These are phyloP conservation scores for Emiliania huxleyi DNA, from an alignment of 78 protist genomes.

Conservation along the genomic window DNA sequence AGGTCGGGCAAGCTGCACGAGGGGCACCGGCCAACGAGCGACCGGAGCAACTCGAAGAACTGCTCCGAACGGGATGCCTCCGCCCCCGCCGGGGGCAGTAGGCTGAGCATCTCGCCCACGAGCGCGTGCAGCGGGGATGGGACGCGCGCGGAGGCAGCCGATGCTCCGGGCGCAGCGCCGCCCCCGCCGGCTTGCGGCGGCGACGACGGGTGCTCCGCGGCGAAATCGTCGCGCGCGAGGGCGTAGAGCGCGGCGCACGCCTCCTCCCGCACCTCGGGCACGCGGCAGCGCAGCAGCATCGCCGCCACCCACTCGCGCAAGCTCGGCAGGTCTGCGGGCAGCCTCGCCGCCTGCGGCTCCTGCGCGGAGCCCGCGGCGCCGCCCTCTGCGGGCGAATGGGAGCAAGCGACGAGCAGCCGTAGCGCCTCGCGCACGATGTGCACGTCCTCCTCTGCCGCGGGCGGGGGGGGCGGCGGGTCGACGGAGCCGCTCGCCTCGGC, in stretches of 20 bases:
- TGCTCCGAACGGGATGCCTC: background rate
- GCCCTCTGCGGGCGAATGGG: background rate
- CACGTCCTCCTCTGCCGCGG: background rate
- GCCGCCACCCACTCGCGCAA: background rate
- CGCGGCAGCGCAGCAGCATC: background rate
- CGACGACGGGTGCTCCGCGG: no score
- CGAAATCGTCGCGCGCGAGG: background rate
- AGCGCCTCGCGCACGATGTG: background rate
- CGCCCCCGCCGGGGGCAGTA: background rate
- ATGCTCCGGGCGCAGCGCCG: no score
- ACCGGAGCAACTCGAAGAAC: background rate
- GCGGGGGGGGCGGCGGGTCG: background rate
- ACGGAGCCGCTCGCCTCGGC: background rate
- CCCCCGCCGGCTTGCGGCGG: no score
- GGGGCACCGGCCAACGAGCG: background rate
- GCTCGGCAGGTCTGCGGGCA: background rate
- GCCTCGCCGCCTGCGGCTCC: background rate
- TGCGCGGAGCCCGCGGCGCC: background rate
- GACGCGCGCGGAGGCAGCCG: no score
- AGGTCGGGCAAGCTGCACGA: background rate
- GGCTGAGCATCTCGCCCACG: background rate
- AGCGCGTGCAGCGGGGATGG: background rate
- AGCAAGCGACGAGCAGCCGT: background rate
- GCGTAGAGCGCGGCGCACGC: background rate
- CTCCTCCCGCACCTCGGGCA: background rate